These are phyloP conservation scores for Aspergillus mulundensis DNA, from an alignment of 495 filamentous ascomycete species.

Conservation along the genomic window DNA sequence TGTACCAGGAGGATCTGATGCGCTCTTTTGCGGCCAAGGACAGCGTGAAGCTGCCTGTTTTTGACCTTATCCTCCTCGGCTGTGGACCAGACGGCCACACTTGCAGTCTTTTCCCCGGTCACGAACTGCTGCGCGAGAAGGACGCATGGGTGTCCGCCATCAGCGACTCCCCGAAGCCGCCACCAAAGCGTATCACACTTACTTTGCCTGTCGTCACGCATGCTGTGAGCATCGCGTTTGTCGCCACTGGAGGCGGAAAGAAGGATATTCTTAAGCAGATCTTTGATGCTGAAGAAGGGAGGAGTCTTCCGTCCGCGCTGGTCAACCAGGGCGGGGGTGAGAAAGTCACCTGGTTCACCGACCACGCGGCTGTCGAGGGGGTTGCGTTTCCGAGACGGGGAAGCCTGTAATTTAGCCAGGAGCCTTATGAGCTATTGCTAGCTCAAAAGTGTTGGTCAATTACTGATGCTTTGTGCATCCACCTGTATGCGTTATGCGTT, in stretches of 20 bases:
- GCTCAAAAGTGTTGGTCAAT: neutral
- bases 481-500: conserved; percentile 2
- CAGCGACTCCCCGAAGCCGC: conserved; percentile 91
- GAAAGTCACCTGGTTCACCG: conserved; percentile 92
- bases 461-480: neutral
- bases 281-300: conserved; percentile 73
- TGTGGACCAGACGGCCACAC: conserved; percentile 96
- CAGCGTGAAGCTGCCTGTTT: conserved; percentile 85
- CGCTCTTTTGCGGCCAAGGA: conserved; percentile 76
- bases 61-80: conserved; percentile 88
- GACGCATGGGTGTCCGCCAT: conserved; percentile 91
- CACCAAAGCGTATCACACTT: conserved; percentile 83
- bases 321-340: conserved; percentile 81
- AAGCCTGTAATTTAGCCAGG: conserved; percentile 38
- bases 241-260: conserved; percentile 85
- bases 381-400: conserved; percentile 71
- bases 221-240: conserved; percentile 78
- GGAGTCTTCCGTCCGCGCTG: conserved; percentile 73
- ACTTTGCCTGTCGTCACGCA: conserved; percentile 86
- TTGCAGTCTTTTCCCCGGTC: conserved; percentile 91
- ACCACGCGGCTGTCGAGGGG: conserved; percentile 74
- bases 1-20: conserved; percentile 89
- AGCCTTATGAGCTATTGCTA: neutral
- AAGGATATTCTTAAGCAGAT: conserved; percentile 88
- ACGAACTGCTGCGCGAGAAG: conserved; percentile 79